A percentile compares a stretch with the other conserved stretches of the same genome.
phyloP scores from a whole-genome alignment of 2,329 filamentous ascomycete genomes.

The Clathrospora elynae region DNA sequence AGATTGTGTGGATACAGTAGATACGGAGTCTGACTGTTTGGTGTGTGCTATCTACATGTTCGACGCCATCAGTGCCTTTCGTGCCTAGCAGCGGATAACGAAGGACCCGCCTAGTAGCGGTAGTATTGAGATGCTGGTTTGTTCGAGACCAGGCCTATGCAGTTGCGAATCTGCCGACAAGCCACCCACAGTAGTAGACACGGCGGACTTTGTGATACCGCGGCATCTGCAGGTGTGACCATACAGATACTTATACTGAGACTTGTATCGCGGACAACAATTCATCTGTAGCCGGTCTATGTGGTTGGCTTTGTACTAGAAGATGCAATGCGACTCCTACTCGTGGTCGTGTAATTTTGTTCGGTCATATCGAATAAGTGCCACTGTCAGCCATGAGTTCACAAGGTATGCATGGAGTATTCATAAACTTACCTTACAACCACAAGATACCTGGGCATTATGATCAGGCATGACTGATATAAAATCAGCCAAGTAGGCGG shows the following conservation, averaged over 20 bases:
- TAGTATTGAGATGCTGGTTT: not conserved
- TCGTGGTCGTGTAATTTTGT: no score
- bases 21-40: not conserved
- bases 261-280: not conserved
- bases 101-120: constrained; percentile 8
- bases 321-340: no score
- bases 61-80: not conserved
- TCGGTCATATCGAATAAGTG: no score
- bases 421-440: no score
- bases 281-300: not conserved
- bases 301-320: no score
- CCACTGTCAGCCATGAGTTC: no score
- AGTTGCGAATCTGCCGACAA: constrained; percentile 7
- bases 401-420: no score
- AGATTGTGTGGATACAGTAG: no score
- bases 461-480: constrained; percentile 6
- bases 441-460: no score
- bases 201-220: not conserved
- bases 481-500: constrained; percentile 8
- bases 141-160: constrained; percentile 1
- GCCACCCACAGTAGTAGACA: constrained; percentile 2
- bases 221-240: not conserved
- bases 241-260: not conserved
- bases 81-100: constrained; percentile 6
- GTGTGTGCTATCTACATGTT: constrained; percentile 6